Evolutionary conservation across 495 filamentous ascomycete species (phyloP).

Genomic region (Cercophora newfieldiana): DNA sequence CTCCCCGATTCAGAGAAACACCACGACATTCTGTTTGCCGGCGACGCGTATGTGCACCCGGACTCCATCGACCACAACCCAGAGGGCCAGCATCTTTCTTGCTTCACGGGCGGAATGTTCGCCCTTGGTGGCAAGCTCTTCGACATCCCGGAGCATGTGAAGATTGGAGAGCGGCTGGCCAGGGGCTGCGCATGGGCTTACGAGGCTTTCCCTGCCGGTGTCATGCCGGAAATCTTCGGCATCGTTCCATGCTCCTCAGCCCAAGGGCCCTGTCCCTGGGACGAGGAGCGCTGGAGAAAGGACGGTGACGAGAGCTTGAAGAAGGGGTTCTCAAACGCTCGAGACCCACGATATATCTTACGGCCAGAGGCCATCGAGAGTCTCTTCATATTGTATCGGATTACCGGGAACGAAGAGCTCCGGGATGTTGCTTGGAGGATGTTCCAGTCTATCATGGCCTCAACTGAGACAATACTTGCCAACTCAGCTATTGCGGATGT

Average conservation of each 20-base stretch:
- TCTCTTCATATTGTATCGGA: slow-evolving; percentile 66
- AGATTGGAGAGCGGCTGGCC: slow-evolving; percentile 71
- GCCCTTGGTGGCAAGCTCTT: slow-evolving; percentile 78
- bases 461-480: slow-evolving; percentile 47
- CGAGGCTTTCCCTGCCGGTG: slow-evolving; percentile 68
- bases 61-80: slow-evolving; percentile 27
- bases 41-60: slow-evolving; percentile 31
- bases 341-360: slow-evolving; percentile 64
- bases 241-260: slow-evolving; percentile 56
- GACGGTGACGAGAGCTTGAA: slow-evolving; percentile 53
- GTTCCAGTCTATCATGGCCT: slow-evolving; percentile 50
- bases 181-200: slow-evolving; percentile 92
- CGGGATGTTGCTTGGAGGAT: slow-evolving; percentile 59
- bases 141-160: slow-evolving; percentile 64
- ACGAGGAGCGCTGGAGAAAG: slow-evolving; percentile 33
- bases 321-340: slow-evolving; percentile 61
- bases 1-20: slow-evolving; percentile 48
- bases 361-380: slow-evolving; percentile 66
- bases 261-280: slow-evolving; percentile 35
- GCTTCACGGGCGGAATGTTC: slow-evolving; percentile 89
- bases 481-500: slow-evolving; percentile 51
- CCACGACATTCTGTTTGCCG: slow-evolving; percentile 65
- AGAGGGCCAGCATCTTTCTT: slow-evolving; percentile 52
- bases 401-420: slow-evolving; percentile 53
- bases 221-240: slow-evolving; percentile 80